Evolutionary conservation across 176 grass and related monocot genomes (phyloP), one percentile per base, ranked within the genome.

Genomic region (Microstegium vimineum): DNA sequence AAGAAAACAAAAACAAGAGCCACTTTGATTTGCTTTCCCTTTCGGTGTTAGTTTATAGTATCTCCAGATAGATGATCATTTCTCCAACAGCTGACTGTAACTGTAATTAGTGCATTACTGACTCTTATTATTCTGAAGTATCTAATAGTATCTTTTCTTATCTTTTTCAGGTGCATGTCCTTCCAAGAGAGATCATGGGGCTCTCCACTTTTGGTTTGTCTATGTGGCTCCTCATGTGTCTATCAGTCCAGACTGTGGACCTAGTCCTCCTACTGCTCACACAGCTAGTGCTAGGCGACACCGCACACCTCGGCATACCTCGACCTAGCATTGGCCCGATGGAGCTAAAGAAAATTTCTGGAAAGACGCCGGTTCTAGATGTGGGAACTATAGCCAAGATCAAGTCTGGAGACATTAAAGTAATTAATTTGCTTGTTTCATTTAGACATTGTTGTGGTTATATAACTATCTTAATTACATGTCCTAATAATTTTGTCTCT

Each of bases 361-460:
- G 95, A 38, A 98, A 98, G 80, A 95, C 93, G 0, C 95, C 95
- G 0, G 95, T 98, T 10, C 93, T 98, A 6, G 95, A 98, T 62
- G 95, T 95, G 0, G 95, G 95, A n/a, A 88, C 95, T 4, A 70
- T 98, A 22, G 38, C 79, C 4, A 93, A 84, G 67, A 98, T 98
- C 36, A 98, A 91, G 64, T 91, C 95, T 9, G 93, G 93, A 47
- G 65, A 91, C 64, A 88, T 98, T n/a, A 74, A 88, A 83, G 95
- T 98, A 47, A 61, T 18, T 71, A 15, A 66, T 23, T 46, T 8
- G 11, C 1, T 15, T 18, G 0, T 7, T 65, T 72, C 1, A 2
- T 26, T 26, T 28, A 0, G 13, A 32, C 13, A 12, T 25, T 47
- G 16, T n/a, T 15, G 3, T 4, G 3, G 0, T 32, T 46, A 14